phyloP scores from a whole-genome alignment of 768 basidiomycete genomes.

The Hygrophorus pudorinus region DNA sequence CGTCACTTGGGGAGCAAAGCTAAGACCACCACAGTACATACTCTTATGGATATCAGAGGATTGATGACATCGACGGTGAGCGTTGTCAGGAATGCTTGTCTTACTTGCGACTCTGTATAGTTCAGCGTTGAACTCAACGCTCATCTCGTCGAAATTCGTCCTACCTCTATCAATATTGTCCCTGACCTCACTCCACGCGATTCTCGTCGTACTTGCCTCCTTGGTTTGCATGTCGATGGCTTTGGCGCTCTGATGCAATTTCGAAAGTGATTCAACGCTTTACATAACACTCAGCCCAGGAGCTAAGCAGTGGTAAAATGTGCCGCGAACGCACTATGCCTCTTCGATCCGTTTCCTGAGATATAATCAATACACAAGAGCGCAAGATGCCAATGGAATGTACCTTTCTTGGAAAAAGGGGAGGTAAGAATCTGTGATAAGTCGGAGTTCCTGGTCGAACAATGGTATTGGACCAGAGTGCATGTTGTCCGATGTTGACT shows the following conservation, averaged over 20 bases:
- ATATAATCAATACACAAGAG: conserved; percentile 10
- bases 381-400: conserved; percentile 12
- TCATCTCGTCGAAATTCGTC: conserved; percentile 10
- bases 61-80: conserved; percentile 65
- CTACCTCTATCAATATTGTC: conserved; percentile 79
- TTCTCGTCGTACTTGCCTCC: conserved; percentile 52
- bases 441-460: conserved; percentile 63
- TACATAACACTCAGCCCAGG: conserved; percentile 5
- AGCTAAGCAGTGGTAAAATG: neutral
- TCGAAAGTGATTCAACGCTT: conserved; percentile 68
- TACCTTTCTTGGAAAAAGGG: conserved; percentile 82
- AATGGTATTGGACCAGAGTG: conserved; percentile 51
- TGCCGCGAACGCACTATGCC: conserved; percentile 47
- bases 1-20: neutral
- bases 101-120: conserved; percentile 63
- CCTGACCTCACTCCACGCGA: conserved; percentile 75
- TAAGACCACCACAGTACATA: conserved; percentile 13
- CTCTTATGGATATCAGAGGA: conserved; percentile 60
- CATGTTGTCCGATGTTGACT: neutral
- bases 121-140: conserved; percentile 7
- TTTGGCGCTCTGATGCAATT: conserved; percentile 62
- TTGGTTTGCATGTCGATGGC: conserved; percentile 62
- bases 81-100: conserved; percentile 68
- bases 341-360: conserved; percentile 78
- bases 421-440: conserved; percentile 69